These are phyloP conservation scores for Hypoxylon trugodes DNA, from an alignment of 495 filamentous ascomycete species.

Conservation along the genomic window DNA sequence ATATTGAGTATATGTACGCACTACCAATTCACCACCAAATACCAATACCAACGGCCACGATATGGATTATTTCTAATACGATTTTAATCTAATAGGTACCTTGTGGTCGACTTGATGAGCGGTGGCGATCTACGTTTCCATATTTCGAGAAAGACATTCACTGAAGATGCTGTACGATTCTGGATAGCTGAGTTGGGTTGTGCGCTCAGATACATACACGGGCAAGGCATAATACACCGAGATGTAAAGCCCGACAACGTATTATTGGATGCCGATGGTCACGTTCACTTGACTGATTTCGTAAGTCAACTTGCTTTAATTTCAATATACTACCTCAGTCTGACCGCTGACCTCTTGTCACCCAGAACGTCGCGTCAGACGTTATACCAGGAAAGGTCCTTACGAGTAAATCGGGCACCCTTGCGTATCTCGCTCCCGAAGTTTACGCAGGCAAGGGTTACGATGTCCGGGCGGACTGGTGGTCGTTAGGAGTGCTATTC, in stretches of 20 bases:
- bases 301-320: conserved; percentile 59
- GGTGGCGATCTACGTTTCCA: conserved; percentile 97
- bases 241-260: conserved; percentile 99
- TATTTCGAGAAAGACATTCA: conserved; percentile 97
- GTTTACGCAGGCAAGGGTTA: conserved; percentile 92
- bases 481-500: conserved; percentile 95
- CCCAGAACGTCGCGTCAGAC: conserved; percentile 94
- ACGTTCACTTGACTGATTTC: conserved; percentile 98
- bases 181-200: conserved; percentile 96
- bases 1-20: conserved; percentile 96
- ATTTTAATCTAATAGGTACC: conserved; percentile 71
- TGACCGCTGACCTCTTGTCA: conserved; percentile 11
- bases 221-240: conserved; percentile 91
- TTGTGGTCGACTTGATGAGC: conserved; percentile 98
- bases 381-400: conserved; percentile 81
- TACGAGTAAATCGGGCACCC: conserved; percentile 94
- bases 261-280: conserved; percentile 89
- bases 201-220: conserved; percentile 89
- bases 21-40: too few species aligned
- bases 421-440: conserved; percentile 95
- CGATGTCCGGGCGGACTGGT: conserved; percentile 91
- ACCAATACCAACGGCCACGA: neutral
- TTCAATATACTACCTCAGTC: neutral
- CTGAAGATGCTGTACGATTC: conserved; percentile 94
- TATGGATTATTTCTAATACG: conserved; percentile 27